Evolutionary conservation across 768 basidiomycete species (phyloP), one percentile per base, ranked within the genome.

Genomic region (Tylopilus vinaceipallidus): DNA sequence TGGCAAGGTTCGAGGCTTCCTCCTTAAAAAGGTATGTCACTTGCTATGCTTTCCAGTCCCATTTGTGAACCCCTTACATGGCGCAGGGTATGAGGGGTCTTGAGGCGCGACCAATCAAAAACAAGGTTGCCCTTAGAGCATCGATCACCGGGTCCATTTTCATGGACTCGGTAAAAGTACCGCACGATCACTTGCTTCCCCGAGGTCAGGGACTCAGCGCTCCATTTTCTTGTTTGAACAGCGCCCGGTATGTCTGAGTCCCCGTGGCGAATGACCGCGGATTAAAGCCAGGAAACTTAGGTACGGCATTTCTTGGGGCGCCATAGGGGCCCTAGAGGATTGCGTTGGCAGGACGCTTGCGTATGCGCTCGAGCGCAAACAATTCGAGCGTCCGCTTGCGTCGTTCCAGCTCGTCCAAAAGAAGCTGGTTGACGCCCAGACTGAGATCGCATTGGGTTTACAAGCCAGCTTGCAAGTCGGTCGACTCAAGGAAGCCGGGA

Each of bases 401-500:
- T 88, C 88, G 6, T 98, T 95, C 82, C 95, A 98, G 69, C 84
- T 98, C n/a, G 78, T 98, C 16, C 95, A 98, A 68, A 95, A 95
- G 81, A 98, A 98, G 70, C 78, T 98, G 14, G 93, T 88, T 3
- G 94, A 98, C 56, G 94, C 95, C 12, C 87, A 93, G 55, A 90
- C 86, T 2, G 92, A 97, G 61, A 80, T 84, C 9, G 81, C 86
- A 1, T 74, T 95, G 12, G 91, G 94, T 6, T 72, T 91, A 22
- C 76, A 82, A 36, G 86, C 87, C 6, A 86, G 83, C 56, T 67
- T 88, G 26, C 89, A 89, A 63, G 86, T 88, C 3, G 95, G 95
- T 2, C 77, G 93, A 26, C 73, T 98, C 54, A 97, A 97, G 73
- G 95, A 98, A 47, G 63, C 72, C 52, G 80, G 86, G 47, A 76